Base-by-base conservation (phyloP, 306 rosid species). In the Arachis stenosperma region DNA sequence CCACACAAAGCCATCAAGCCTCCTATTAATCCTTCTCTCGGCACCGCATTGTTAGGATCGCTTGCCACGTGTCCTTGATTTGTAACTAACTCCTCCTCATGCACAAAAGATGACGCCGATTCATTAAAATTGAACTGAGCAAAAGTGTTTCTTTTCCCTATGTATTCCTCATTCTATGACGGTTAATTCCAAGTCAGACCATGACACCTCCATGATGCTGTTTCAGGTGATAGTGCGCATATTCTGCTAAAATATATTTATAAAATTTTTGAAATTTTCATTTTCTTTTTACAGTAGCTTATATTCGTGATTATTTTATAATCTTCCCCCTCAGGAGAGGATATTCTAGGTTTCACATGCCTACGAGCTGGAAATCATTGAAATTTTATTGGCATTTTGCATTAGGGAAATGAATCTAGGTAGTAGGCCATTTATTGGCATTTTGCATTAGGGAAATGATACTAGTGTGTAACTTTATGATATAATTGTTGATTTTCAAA, bases 131-230 rank as follows among this genome's bases (percentile, higher is more conserved):
- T 33, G 14, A 27, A 76, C 61, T 50, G 52, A 47, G 47, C 4
- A 47, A 53, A 51, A 22, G 2, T 52, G 6, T 52, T 48, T 48
- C 8, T 71, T 71, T 50, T 17, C 17, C 53, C 63, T 7, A 15
- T 42, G 7, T 22, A 30, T 74, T 17, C 39, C 62, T 85, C 56
- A 71, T 76, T 79, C 17, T 17, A 17, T 17, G 10, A 91, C 91
- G 62, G 86, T 71, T 36, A 91, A 79, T 73, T 87, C 97, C 1
- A 84, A 75, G 79, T 84, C 87, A 10, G 93, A 89, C 39, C 56
- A 75, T 43, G 89, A 89, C 81, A 86, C 83, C 70, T 78, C 92
- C 5, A 40, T 86, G 67, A 61, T 68, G 12, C 17, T 84, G 86
- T 83, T 85, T 83, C 96, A 89, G 93, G 98, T 92, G 85, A 61